Base-by-base conservation (phyloP, 1,284 basidiomycete species). In the Apiotrichum mycotoxinovorans region DNA sequence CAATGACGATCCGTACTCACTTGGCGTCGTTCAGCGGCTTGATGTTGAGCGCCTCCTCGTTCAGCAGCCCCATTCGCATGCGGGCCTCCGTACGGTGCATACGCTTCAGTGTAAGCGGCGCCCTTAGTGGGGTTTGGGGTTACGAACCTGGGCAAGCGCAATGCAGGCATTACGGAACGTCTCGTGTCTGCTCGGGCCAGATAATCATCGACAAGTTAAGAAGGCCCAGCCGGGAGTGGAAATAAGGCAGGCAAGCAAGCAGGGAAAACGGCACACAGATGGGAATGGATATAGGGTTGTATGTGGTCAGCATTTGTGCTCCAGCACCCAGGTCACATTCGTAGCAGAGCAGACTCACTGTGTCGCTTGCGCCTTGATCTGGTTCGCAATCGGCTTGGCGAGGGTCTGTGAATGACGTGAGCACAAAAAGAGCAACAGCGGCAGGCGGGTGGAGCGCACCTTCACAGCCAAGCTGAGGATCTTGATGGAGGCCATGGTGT, bases 1-100 rank as follows among this genome's bases (percentile, higher is more conserved):
- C 40, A 54, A 15, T 10, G 23, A 49, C 40, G 7, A 50, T n/a
- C n/a, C n/a, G 30, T 12, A 78, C 82, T 63, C 62, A 91, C 89
- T 83, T 83, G 17, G 86, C 83, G 73, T 94, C 91, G 4, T 89
- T 91, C 33, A 93, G 79, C 3, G 91, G 91, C 26, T 89, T 85
- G 52, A 92, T 82, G 66, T 86, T 82, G 54, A 84, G 85, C 1
- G 86, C 83, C 43, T 87, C 84, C 68, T 89, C 88, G 22, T 90
- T 90, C 54, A 92, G 81, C 40, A 93, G 82, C 64, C 86, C 85
- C 25, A 87, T 88, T 34, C 91, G 83, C 63, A 92, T 80, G 58
- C 83, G 81, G 11, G 88, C 81, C 76, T 94, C 91, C 18, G 84
- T 81, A 43, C 87, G 83, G 75, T 93, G 87, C 83, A 91, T 86